phyloP scores from a whole-genome alignment of 257 asterid species.

The Rhazya stricta region DNA sequence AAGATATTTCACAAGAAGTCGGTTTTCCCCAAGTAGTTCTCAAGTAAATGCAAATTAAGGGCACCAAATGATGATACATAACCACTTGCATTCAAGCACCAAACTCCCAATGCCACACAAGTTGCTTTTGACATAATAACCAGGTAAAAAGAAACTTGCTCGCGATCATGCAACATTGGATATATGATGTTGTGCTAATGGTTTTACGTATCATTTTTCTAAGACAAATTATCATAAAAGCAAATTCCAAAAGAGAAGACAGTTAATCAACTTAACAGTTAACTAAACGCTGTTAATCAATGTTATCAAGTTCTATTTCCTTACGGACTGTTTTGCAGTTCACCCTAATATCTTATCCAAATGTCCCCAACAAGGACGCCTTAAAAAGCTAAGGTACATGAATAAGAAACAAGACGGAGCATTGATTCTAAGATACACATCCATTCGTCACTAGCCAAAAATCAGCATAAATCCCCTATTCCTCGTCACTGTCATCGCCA shows the following conservation, averaged over 20 bases:
- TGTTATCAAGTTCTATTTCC: neutral
- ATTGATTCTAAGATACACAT: neutral
- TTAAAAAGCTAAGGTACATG: no score
- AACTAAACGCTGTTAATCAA: no score
- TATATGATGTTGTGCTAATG: neutral
- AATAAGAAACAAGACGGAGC: neutral
- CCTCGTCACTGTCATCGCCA: slow-evolving; percentile 74
- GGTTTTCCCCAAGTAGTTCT: no score
- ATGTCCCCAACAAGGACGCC: neutral
- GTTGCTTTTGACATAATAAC: no score
- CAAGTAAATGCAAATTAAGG: no score
- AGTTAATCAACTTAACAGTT: no score
- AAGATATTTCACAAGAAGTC: no score
- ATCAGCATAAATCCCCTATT: slow-evolving; percentile 22
- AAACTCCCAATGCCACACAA: no score
- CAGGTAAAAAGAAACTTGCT: no score
- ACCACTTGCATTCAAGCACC: no score
- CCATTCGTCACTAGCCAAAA: neutral
- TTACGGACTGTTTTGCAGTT: neutral
- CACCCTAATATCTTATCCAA: neutral
- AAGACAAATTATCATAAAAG: neutral
- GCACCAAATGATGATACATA: no score
- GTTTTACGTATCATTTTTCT: neutral
- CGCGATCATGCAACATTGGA: neutral
- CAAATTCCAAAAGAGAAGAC: neutral